Percentiles rank a stretch among this genome's conserved stretches.
These are phyloP conservation scores for Collybia mongolica DNA, from an alignment of 768 basidiomycete genomes.

Conservation along the genomic window DNA sequence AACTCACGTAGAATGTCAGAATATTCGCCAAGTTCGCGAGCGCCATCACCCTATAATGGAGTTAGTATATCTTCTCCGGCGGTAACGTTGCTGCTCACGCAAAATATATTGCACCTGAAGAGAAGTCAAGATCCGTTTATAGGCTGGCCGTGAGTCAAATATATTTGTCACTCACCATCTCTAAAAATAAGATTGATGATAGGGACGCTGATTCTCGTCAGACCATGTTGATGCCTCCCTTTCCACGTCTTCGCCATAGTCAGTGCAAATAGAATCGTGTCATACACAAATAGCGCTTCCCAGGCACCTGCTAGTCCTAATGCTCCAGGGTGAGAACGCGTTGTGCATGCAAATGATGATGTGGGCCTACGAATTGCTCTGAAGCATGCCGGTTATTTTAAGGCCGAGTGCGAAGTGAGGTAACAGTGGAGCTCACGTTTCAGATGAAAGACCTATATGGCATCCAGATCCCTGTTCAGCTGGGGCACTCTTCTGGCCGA, in stretches of 20 bases:
- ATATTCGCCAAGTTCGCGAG: constrained; percentile 50
- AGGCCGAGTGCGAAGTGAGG: too few relatives aligned
- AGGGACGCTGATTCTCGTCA: constrained; percentile 25
- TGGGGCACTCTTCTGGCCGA: constrained; percentile 32
- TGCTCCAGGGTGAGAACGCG: not conserved
- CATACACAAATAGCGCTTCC: constrained; percentile 52
- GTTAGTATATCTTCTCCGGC: not conserved
- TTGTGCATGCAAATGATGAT: not conserved
- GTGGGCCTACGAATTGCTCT: constrained; percentile 17
- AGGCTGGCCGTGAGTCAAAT: not conserved
- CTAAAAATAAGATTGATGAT: constrained; percentile 42
- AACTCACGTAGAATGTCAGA: constrained; percentile 29
- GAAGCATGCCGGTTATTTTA: not conserved
- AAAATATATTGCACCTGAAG: constrained; percentile 52
- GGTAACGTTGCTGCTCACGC: constrained; percentile 33
- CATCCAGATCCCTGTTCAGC: constrained; percentile 28
- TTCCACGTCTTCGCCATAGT: constrained; percentile 47
- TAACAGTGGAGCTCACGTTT: constrained; percentile 23
- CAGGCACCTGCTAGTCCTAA: constrained; percentile 38
- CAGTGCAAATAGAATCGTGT: constrained; percentile 43
- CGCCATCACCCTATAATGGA: constrained; percentile 43
- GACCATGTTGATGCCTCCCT: constrained; percentile 23
- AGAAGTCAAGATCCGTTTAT: not conserved
- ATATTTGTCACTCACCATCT: constrained; percentile 40
- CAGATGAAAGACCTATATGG: constrained; percentile 27